phyloP scores from a whole-genome alignment of 179 eudicot species.

The Beta macrorhiza region DNA sequence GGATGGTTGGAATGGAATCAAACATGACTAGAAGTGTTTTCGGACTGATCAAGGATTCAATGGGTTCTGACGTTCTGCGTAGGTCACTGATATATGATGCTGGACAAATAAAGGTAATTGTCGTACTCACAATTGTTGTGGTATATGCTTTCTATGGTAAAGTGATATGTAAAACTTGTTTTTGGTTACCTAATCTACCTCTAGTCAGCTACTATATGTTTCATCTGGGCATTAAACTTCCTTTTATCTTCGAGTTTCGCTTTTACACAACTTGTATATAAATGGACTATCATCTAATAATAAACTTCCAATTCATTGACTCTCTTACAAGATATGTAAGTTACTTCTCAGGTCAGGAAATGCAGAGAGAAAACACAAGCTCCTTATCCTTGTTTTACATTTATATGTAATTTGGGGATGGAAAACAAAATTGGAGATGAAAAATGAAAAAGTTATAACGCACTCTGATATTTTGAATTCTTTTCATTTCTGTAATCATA shows the following conservation, averaged over 20 bases:
- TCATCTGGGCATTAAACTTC: not conserved
- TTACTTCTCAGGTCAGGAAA: not conserved
- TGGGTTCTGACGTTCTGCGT: conserved; percentile 64
- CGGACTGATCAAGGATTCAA: conserved; percentile 70
- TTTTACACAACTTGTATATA: not conserved
- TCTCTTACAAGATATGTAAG: not conserved
- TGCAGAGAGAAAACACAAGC: not conserved
- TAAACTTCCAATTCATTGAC: not conserved
- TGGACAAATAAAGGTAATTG: conserved; percentile 73
- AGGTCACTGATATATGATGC: conserved; percentile 57
- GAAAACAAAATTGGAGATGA: not conserved
- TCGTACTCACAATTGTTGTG: conserved; percentile 5
- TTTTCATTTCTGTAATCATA: not conserved
- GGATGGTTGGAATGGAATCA: conserved; percentile 72
- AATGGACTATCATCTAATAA: not conserved
- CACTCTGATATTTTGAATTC: not conserved
- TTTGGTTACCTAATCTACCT: not conserved
- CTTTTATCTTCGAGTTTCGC: not conserved
- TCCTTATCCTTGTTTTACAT: not conserved
- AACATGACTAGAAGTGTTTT: conserved; percentile 75
- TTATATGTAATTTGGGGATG: not conserved
- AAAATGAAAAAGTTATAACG: not conserved
- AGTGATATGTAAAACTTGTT: not conserved
- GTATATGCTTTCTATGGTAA: not conserved
- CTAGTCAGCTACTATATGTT: not conserved